These are phyloP conservation scores for Drechslera avenae DNA, from an alignment of 2,329 filamentous ascomycete species.

Conservation along the genomic window DNA sequence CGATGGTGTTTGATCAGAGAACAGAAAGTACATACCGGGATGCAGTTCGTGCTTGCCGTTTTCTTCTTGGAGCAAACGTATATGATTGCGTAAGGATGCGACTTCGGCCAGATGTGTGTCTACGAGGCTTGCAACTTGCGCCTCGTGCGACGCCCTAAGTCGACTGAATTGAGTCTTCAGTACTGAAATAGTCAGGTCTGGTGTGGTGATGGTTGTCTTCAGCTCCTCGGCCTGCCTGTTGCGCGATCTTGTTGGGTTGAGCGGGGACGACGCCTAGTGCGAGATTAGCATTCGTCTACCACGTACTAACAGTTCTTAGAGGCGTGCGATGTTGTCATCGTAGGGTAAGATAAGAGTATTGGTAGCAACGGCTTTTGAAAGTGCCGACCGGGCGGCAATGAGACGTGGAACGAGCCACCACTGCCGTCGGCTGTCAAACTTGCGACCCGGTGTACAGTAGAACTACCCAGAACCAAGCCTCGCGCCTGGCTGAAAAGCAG, in stretches of 20 bases:
- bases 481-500: background rate
- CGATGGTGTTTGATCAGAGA: background rate
- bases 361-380: background rate
- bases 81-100: constrained; percentile 47
- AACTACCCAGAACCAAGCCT: background rate
- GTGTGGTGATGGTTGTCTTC: constrained; percentile 37
- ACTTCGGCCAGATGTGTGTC: constrained; percentile 50
- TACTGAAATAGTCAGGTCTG: constrained; percentile 40
- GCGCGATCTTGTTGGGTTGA: constrained; percentile 18
- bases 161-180: constrained; percentile 44
- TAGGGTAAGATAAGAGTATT: background rate
- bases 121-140: constrained; percentile 44
- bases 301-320: background rate
- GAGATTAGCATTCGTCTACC: constrained; percentile 13
- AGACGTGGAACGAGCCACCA: constrained; percentile 6
- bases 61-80: constrained; percentile 47
- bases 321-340: background rate
- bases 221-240: constrained; percentile 34
- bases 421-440: background rate
- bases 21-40: constrained; percentile 31
- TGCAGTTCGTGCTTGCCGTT: constrained; percentile 28
- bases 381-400: background rate
- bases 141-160: constrained; percentile 48
- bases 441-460: background rate
- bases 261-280: constrained; percentile 24